Conservation (phyloP, 805 yeast species). For the Hanseniaspora occidentalis region DNA sequence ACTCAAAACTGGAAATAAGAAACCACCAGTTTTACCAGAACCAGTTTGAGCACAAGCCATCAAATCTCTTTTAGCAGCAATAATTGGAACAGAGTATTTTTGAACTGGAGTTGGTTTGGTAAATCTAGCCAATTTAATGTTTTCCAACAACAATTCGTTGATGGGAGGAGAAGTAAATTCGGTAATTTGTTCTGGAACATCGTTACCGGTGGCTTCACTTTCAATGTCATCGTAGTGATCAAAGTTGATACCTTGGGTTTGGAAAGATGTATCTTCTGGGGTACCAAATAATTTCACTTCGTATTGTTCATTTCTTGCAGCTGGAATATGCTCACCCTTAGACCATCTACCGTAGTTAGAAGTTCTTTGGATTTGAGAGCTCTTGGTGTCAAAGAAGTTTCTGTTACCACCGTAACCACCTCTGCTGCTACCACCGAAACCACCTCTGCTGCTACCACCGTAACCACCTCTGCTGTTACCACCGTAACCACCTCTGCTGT, state of each 20-base stretch:
- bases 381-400: constrained; percentile 10
- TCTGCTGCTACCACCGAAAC: constrained; percentile 20
- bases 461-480: constrained; percentile 26
- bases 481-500: constrained; percentile 24
- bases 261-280: constrained; percentile 46
- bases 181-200: constrained; percentile 87
- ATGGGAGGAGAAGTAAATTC: constrained; percentile 87
- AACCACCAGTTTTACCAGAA: constrained; percentile 99
- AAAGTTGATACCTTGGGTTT: constrained; percentile 94
- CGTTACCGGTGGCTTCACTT: constrained; percentile 92
- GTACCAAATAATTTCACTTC: constrained; percentile 86
- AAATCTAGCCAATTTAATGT: constrained; percentile 80
- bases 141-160: constrained; percentile 73
- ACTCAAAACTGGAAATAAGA: constrained; percentile 92
- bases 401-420: constrained; percentile 25
- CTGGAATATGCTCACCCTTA: constrained; percentile 81
- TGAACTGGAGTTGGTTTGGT: constrained; percentile 95
- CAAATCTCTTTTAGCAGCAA: constrained; percentile 78
- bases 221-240: constrained; percentile 98
- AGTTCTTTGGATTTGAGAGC: constrained; percentile 20
- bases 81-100: constrained; percentile 86
- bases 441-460: constrained; percentile 24
- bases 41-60: constrained; percentile 98
- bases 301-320: constrained; percentile 51
- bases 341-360: constrained; percentile 70